These are phyloP conservation scores for Mycena kentingensis DNA, from an alignment of 768 basidiomycete genomes.

Conservation along the genomic window DNA sequence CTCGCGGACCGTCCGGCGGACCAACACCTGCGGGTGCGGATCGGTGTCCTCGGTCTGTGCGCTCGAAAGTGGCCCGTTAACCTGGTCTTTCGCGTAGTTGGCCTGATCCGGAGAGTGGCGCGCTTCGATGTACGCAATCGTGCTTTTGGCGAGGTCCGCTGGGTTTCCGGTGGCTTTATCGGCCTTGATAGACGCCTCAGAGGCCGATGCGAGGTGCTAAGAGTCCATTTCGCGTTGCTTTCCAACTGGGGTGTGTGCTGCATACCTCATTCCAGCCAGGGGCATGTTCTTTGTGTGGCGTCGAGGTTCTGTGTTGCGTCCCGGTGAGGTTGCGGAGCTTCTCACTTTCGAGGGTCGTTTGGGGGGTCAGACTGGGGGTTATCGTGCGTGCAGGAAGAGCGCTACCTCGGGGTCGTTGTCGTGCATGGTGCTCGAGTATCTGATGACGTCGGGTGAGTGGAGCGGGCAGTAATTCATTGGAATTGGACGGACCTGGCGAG, in stretches of 20 bases:
- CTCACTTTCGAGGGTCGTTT: conserved; percentile 51
- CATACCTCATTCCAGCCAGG: conserved; percentile 84
- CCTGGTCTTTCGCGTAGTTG: conserved; percentile 43
- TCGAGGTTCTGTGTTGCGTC: conserved; percentile 47
- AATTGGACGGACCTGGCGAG: conserved; percentile 27
- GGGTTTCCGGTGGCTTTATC: conserved; percentile 37
- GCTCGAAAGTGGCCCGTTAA: conserved; percentile 45
- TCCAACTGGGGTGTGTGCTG: too few species aligned
- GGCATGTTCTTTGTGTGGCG: conserved; percentile 49
- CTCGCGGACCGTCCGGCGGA: conserved; percentile 30
- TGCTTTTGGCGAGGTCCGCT: conserved; percentile 41
- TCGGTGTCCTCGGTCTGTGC: conserved; percentile 34
- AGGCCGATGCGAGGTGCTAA: conserved; percentile 56
- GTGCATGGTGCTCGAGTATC: conserved; percentile 51
- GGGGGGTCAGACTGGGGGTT: background rate
- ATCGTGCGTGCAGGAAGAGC: background rate
- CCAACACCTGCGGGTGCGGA: conserved; percentile 21
- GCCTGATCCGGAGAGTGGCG: conserved; percentile 45
- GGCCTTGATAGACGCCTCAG: conserved; percentile 68
- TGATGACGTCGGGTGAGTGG: too few species aligned
- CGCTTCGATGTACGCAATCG: conserved; percentile 43
- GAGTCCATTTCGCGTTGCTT: too few species aligned
- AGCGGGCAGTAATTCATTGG: too few species aligned
- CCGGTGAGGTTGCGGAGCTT: conserved; percentile 52
- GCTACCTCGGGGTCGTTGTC: conserved; percentile 58